Evolutionary conservation across 768 basidiomycete species (phyloP), one percentile per base, ranked within the genome.

Genomic region (Amanita rimosa): DNA sequence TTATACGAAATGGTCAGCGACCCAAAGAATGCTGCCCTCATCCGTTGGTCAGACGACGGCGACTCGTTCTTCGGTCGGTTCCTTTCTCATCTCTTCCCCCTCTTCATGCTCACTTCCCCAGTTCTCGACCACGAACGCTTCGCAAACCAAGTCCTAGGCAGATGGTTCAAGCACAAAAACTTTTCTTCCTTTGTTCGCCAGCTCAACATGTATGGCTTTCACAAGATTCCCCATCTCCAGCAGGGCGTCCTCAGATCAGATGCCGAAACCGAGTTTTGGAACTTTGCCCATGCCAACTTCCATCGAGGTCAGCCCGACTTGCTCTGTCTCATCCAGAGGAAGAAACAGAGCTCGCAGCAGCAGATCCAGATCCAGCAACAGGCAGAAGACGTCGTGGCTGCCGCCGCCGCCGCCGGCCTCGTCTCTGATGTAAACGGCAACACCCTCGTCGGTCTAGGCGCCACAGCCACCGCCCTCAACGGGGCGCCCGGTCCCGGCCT

Each of bases 161-260:
- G 82, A 37, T 98, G 86, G 82, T 99, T 97, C 80, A 99, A 99
- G 63, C 96, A 98, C 67, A 82, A 85, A 52, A 96, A 95, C 63
- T 98, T 96, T 66, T 78, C 79, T 50, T 87, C 85, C 29, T 96
- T 96, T 57, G 91, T 94, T 14, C 76, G 91, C 11, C 91, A 96
- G 61, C 74, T 94, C 55, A 96, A 94, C 73, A 93, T 93, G 87
- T 96, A 94, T 64, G 89, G 89, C 48, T 92, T 93, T 63, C 87
- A 89, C 74, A 87, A 87, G 69, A 90, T 97, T 41, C 94, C 93
- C 0, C 93, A 98, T 61, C 79, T 97, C 16, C 93, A 95, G 59
- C 89, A 95, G 63, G 93, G 94, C 40, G 92, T 91, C 22, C 75
- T 97, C 53, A 85, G 82, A 60, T 77, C 80, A 62, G 89, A 93